Evolutionary conservation across 1,139 yeast species (phyloP).

Genomic region (Diutina mesorugosa): DNA sequence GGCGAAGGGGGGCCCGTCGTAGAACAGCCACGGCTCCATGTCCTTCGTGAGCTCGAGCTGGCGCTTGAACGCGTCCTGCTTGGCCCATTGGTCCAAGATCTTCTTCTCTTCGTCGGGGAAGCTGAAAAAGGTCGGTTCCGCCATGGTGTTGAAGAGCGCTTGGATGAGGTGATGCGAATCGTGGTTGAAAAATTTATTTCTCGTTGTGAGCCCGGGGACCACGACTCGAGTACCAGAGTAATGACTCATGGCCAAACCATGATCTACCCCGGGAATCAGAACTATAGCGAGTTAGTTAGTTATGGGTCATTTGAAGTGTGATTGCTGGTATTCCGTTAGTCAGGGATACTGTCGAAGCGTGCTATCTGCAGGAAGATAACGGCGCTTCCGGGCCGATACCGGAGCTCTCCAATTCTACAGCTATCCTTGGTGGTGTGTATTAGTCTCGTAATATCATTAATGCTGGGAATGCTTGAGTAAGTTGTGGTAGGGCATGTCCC

Average conservation of each 20-base stretch:
- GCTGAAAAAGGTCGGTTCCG: slow-evolving; percentile 3
- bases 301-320: too few relatives aligned
- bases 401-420: not conserved
- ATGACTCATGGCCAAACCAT: too few relatives aligned
- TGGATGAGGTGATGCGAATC: not conserved
- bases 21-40: slow-evolving; percentile 80
- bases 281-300: too few relatives aligned
- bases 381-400: not conserved
- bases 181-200: not conserved
- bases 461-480: not conserved
- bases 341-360: not conserved
- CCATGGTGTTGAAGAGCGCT: not conserved
- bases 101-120: slow-evolving; percentile 87
- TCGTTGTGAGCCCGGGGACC: not conserved
- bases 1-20: slow-evolving; percentile 99
- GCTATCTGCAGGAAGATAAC: not conserved
- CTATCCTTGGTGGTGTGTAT: not conserved
- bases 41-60: slow-evolving; percentile 75
- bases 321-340: not conserved
- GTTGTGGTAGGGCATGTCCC: not conserved
- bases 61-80: slow-evolving; percentile 84
- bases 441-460: not conserved
- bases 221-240: too few relatives aligned
- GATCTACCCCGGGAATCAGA: too few relatives aligned
- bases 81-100: slow-evolving; percentile 71